Evolutionary conservation across 495 filamentous ascomycete genomes (phyloP).

Genomic region (Hypoxylon lenormandii): DNA sequence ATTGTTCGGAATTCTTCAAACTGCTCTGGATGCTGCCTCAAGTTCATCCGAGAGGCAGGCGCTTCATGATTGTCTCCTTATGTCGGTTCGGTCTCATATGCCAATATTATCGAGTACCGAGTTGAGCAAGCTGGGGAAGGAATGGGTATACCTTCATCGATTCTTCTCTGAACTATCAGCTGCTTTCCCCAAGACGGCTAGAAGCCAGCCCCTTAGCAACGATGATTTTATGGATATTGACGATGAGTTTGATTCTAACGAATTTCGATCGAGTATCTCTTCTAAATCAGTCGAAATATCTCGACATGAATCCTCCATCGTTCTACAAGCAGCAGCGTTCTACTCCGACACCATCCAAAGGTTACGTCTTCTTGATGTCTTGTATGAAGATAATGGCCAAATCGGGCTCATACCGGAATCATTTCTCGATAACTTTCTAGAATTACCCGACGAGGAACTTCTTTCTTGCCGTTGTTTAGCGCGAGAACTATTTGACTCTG

Average conservation of each 20-base stretch:
- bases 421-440: conserved; percentile 70
- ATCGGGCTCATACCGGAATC: conserved; percentile 54
- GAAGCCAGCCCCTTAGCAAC: conserved; percentile 43
- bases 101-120: conserved; percentile 51
- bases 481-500: conserved; percentile 62
- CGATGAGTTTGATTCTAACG: conserved; percentile 71
- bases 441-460: conserved; percentile 70
- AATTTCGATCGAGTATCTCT: conserved; percentile 58
- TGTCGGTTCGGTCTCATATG: conserved; percentile 53
- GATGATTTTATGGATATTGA: conserved; percentile 83
- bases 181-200: conserved; percentile 59
- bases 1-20: conserved; percentile 51
- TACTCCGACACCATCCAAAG: conserved; percentile 56
- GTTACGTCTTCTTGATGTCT: conserved; percentile 55
- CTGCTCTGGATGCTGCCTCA: conserved; percentile 51
- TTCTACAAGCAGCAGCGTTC: conserved; percentile 64
- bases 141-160: conserved; percentile 52
- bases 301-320: conserved; percentile 61
- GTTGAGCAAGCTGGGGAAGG: conserved; percentile 47
- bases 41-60: conserved; percentile 51
- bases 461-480: conserved; percentile 67
- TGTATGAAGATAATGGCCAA: conserved; percentile 52
- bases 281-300: conserved; percentile 54
- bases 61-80: conserved; percentile 54
- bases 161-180: conserved; percentile 58